These are phyloP conservation scores for Avena sativa DNA, from an alignment of 176 grass and related monocot species.

Conservation along the genomic window DNA sequence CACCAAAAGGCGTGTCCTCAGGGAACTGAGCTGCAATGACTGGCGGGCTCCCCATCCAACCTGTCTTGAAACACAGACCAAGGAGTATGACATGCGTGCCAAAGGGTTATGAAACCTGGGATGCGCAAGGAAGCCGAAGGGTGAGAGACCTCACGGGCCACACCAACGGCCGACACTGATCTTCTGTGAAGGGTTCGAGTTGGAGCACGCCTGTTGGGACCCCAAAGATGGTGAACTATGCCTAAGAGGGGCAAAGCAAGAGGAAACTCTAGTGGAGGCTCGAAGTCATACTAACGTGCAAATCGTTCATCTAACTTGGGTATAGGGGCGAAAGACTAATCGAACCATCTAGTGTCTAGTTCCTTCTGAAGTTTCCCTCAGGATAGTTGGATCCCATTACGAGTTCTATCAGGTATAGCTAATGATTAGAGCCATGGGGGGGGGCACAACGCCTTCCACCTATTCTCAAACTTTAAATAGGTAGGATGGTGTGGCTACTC, in stretches of 20 bases:
- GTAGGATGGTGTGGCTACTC: too few species aligned
- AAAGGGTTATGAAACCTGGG: background rate
- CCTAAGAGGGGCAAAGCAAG: slow-evolving; percentile 43
- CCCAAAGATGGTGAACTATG: slow-evolving; percentile 74
- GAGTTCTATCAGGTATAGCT: too few species aligned
- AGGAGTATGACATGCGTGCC: slow-evolving; percentile 77
- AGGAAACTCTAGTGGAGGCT: too few species aligned
- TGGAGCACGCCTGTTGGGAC: slow-evolving; percentile 61
- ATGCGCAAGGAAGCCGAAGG: slow-evolving; percentile 29
- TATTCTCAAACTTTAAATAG: too few species aligned
- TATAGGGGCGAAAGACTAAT: slow-evolving; percentile 62
- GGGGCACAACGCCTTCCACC: too few species aligned
- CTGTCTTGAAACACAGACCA: slow-evolving; percentile 79
- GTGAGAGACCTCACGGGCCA: background rate
- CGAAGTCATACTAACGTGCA: slow-evolving; percentile 65
- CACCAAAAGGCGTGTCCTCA: too few species aligned
- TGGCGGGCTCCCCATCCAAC: slow-evolving; percentile 12
- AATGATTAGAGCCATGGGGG: too few species aligned
- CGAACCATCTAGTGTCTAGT: slow-evolving; percentile 78
- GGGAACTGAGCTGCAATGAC: too few species aligned
- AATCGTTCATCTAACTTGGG: slow-evolving; percentile 71
- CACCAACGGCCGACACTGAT: slow-evolving; percentile 59
- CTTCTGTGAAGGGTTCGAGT: slow-evolving; percentile 76
- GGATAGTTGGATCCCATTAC: slow-evolving; percentile 29
- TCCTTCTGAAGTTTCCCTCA: slow-evolving; percentile 64